Evolutionary conservation across 2,329 filamentous ascomycete species (phyloP).

Genomic region (Verticillium longisporum): DNA sequence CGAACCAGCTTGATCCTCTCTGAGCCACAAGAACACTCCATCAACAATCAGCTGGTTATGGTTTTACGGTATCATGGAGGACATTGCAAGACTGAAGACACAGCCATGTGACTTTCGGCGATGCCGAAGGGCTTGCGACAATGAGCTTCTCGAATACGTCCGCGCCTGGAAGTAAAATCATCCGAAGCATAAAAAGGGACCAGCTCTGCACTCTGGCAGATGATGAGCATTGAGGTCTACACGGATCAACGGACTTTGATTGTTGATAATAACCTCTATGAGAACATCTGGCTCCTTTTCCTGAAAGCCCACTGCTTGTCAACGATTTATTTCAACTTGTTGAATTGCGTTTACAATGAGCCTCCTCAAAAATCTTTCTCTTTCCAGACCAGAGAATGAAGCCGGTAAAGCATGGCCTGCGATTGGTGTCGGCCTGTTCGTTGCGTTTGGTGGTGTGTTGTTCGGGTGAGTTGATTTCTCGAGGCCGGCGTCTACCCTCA

Average conservation of each 20-base stretch:
- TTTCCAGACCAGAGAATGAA: constrained; percentile 18
- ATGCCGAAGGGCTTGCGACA: neutral
- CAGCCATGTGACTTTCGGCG: neutral
- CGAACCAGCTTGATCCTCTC: no score
- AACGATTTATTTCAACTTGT: no score
- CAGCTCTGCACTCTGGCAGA: neutral
- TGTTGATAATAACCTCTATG: neutral
- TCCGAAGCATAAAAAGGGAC: neutral
- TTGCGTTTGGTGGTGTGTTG: constrained; percentile 54
- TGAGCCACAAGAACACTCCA: no score
- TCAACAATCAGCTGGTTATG: no score
- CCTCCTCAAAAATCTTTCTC: neutral
- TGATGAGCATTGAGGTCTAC: neutral
- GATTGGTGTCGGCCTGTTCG: constrained; percentile 53
- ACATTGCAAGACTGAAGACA: neutral
- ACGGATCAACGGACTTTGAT: neutral
- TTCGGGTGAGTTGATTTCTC: constrained; percentile 30
- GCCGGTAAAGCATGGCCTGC: constrained; percentile 46
- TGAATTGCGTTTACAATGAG: neutral
- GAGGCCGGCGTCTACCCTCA: neutral
- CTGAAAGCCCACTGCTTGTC: neutral
- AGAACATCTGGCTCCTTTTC: neutral
- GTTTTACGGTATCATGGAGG: neutral
- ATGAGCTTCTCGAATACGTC: neutral
- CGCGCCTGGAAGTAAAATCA: neutral